A percentile compares a stretch with the other conserved stretches of the same genome.
Conservation (phyloP, 371 early-diverging fungal genomes). For the Mortierella sp. region DNA sequence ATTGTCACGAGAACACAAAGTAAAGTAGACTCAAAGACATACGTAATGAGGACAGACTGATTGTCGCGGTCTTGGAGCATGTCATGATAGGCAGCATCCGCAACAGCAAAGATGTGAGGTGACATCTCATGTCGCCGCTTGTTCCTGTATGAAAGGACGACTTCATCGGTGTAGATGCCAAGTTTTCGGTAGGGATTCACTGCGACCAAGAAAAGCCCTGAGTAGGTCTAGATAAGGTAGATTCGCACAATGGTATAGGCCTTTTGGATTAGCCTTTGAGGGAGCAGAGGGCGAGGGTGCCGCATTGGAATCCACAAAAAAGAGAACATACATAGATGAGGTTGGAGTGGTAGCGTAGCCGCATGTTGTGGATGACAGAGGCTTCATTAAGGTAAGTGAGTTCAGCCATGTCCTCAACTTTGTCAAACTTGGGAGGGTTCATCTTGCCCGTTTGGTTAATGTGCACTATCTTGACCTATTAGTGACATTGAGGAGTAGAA, state of each 20-base stretch:
- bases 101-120: slow-evolving; percentile 98
- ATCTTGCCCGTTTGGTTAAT: slow-evolving; percentile 91
- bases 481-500: neutral
- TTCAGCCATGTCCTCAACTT: slow-evolving; percentile 98
- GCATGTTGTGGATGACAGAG: slow-evolving; percentile 96
- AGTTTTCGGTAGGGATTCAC: slow-evolving; percentile 98
- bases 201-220: slow-evolving; percentile 99
- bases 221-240: slow-evolving; percentile 86
- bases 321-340: slow-evolving; percentile 87
- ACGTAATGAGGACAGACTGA: slow-evolving; percentile 99
- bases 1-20: too few relatives aligned
- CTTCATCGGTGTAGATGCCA: slow-evolving; percentile 91
- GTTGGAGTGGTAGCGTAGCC: slow-evolving; percentile 90
- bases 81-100: slow-evolving; percentile 95
- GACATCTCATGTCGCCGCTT: slow-evolving; percentile 91
- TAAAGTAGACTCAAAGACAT: slow-evolving; percentile 29
- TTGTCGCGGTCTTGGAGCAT: slow-evolving; percentile 95
- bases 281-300: too few relatives aligned
- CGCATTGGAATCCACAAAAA: slow-evolving; percentile 4
- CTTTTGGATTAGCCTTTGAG: too few relatives aligned
- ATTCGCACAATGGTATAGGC: too few relatives aligned
- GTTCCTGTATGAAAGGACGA: slow-evolving; percentile 80
- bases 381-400: slow-evolving; percentile 98
- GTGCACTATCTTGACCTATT: slow-evolving; percentile 70
- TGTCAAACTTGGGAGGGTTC: slow-evolving; percentile 99